Evolutionary conservation across 78 protist genomes (phyloP).

Genomic region (Guillardia theta): DNA sequence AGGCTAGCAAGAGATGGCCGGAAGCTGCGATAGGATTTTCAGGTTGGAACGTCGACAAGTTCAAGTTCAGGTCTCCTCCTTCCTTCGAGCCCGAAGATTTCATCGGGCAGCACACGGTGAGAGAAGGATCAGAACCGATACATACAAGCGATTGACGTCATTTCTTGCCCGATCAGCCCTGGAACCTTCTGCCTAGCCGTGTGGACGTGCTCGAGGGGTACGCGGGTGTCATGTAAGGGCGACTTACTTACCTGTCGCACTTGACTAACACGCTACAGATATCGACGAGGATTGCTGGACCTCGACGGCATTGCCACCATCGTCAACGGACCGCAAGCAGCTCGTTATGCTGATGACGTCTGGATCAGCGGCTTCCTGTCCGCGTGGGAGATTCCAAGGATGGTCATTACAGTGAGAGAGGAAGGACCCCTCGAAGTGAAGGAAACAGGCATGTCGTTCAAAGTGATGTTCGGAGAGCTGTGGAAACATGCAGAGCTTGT

Average conservation of each 20-base stretch:
- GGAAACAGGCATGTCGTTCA: no score
- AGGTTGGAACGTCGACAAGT: not conserved
- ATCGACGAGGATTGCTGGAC: not conserved
- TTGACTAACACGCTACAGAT: not conserved
- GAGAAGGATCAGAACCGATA: no score
- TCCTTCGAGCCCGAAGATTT: not conserved
- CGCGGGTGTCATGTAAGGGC: constrained; percentile 7
- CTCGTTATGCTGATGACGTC: not conserved
- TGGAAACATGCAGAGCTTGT: no score
- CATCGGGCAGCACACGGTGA: not conserved
- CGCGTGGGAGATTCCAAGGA: not conserved
- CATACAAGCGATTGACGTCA: no score
- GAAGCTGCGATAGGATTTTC: not conserved
- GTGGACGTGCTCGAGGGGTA: not conserved
- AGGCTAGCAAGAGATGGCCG: not conserved
- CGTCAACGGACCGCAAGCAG: not conserved
- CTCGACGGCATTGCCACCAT: not conserved
- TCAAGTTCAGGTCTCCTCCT: not conserved
- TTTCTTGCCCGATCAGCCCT: not conserved
- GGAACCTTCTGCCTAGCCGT: not conserved
- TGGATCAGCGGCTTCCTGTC: not conserved
- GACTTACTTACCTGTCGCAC: not conserved
- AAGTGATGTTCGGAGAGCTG: no score
- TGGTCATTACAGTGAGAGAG: not conserved
- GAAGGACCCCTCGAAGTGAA: no score